Conservation (phyloP, 2,329 filamentous ascomycete genomes). For the Neofusicoccum laricinum region DNA sequence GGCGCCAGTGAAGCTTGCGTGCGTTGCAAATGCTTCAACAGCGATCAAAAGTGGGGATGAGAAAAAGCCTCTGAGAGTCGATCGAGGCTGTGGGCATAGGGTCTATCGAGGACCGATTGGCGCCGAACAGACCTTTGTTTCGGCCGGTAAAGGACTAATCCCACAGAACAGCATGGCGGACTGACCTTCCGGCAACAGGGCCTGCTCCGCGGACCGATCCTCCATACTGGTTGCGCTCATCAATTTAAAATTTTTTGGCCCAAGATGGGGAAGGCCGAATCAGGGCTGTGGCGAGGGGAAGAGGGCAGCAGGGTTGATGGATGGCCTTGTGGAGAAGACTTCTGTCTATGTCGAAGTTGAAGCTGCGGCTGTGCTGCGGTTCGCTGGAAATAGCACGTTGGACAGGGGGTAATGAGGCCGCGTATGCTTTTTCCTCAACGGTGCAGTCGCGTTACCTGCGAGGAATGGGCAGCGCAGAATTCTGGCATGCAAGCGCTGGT, state of each 20-base stretch:
- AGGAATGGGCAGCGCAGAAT: background rate
- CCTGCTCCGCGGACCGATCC: background rate
- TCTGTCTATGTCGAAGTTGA: background rate
- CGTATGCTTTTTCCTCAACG: background rate
- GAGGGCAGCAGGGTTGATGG: background rate
- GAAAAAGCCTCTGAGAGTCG: background rate
- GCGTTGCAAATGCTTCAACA: background rate
- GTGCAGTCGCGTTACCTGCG: background rate
- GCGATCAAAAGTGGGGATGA: background rate
- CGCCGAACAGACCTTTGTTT: background rate
- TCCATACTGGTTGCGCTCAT: background rate
- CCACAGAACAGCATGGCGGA: background rate
- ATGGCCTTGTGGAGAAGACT: background rate
- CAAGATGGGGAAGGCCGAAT: background rate
- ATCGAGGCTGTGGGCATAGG: background rate
- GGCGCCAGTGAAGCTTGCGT: background rate
- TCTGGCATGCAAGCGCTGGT: background rate
- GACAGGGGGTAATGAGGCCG: constrained; percentile 7
- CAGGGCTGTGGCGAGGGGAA: background rate
- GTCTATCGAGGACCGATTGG: background rate
- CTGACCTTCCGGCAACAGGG: background rate
- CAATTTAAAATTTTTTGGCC: background rate
- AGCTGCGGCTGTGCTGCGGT: constrained; percentile 8
- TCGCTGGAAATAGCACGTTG: constrained; percentile 5
- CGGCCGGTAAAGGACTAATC: background rate